Evolutionary conservation across 495 filamentous ascomycete genomes (phyloP), one percentile per base, ranked within the genome.

Genomic region (Tetracladium marchalianum): DNA sequence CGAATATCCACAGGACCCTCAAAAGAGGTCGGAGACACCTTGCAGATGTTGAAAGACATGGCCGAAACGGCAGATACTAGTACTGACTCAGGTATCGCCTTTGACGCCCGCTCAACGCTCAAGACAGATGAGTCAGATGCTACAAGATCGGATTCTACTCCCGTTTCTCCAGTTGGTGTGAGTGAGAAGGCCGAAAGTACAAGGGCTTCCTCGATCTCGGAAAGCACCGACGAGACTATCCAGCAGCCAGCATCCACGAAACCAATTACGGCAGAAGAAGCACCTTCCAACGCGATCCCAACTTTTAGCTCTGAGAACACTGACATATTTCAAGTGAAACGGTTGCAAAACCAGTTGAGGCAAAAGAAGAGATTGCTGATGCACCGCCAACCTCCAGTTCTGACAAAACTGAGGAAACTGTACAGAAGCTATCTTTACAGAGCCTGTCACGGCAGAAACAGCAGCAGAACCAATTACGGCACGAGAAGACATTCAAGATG

Each of bases 131-230:
- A 56, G 38, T 58, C 52, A 18, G 54, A 56, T 46, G 53, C 54
- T 16, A 58, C 57, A 22, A 42, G 47, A 49, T 48, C 55, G 15
- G 71, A 77, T 54, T 76, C 73, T 8, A 69, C 67, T 52, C 69
- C 72, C 1, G 54, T 69, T 16, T 75, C 71, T 17, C 72, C 73
- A 3, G 48, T 65, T 27, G 69, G 62, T 35, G 56, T 58, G 13
- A 74, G 70, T 5, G 73, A 75, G 43, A 59, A 67, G 49, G 69
- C 70, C 6, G 66, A 66, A 45, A 76, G 71, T 8, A 77, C 74
- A 8, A 67, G 67, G 46, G 72, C 74, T 15, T 77, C 74, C 0
- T 77, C 74, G 0, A 45, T 76, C 6, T 75, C 72, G 12, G 72
- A 75, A 46, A 72, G 67, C 16, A 73, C 71, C 5, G 72, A 75